Evolutionary conservation across 1,284 basidiomycete species (phyloP).

Genomic region (Agaricales sp.): DNA sequence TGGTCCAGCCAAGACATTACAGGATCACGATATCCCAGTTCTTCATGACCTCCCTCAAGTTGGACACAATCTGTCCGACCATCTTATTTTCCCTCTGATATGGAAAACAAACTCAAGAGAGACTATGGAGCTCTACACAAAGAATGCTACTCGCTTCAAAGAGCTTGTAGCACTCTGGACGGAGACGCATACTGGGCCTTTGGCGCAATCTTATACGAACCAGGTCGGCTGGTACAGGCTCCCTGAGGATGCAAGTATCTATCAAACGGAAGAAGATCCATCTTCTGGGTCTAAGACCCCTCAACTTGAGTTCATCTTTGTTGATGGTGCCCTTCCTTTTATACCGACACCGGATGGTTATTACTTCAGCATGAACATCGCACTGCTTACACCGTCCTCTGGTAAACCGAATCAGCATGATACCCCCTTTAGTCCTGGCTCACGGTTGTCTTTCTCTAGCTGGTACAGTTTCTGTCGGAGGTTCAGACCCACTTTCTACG

Average conservation of each 20-base stretch:
- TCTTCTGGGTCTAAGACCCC: conserved; percentile 11
- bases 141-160: not conserved
- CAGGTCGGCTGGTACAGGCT: not conserved
- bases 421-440: not conserved
- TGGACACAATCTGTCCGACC: not conserved
- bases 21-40: not conserved
- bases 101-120: not conserved
- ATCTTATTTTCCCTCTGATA: not conserved
- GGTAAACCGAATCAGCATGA: not conserved
- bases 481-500: not conserved
- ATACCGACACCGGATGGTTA: not conserved
- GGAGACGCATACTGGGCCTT: not conserved
- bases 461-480: not conserved
- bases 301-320: conserved; percentile 9
- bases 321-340: not conserved
- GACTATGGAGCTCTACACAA: not conserved
- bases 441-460: not conserved
- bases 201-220: not conserved
- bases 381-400: not conserved
- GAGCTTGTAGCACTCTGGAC: not conserved
- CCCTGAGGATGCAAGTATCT: not conserved
- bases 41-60: not conserved
- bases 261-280: conserved; percentile 8
- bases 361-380: not conserved
- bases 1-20: conserved; percentile 6